Evolutionary conservation across 805 yeast species (phyloP), one percentile per base, ranked within the genome.

Genomic region (Starmerella khaoyaiensis): DNA sequence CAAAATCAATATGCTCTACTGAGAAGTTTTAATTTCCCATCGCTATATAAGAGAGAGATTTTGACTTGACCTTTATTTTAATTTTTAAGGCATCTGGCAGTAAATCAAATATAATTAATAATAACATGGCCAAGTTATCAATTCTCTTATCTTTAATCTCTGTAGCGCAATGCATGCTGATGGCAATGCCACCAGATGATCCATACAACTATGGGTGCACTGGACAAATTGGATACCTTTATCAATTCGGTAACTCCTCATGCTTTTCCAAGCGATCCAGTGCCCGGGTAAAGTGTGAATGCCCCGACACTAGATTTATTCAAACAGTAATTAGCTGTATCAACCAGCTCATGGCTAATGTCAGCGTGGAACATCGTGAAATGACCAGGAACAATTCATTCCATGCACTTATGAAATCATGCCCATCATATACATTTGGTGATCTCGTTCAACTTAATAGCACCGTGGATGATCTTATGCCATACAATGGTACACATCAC

Each of bases 291-390:
- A 22, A 30, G 3, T 44, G 47, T 25, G 28, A 7, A 15, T 44
- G 48, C 31, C 21, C 24, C 14, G 36, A 29, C 8, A 19, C 28
- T 7, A 23, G 23, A 10, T 44, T 25, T 18, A 23, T 22, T 10
- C 19, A 31, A 18, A 41, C 38, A 1, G 41, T 36, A 8, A 34
- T 44, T 3, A 19, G 17, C 12, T 44, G 48, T 25, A 35, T 44
- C 2, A 26, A 37, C 28, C 33, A 20, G 33, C 31, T 32, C 14
- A 28, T 36, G 27, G 11, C 25, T 9, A 33, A 36, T n/a, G 37
- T 35, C 12, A 18, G 14, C 8, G 37, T 20, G 24, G 8, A 25
- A 4, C 21, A 19, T 2, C 35, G 30, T 14, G 21, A 37, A 17
- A 1, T 8, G 6, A 20, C 29, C 7, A 27, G 25, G 16, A 4